These are phyloP conservation scores for Scheffersomyces ergatensis DNA, from an alignment of 805 yeast genomes.

Conservation along the genomic window DNA sequence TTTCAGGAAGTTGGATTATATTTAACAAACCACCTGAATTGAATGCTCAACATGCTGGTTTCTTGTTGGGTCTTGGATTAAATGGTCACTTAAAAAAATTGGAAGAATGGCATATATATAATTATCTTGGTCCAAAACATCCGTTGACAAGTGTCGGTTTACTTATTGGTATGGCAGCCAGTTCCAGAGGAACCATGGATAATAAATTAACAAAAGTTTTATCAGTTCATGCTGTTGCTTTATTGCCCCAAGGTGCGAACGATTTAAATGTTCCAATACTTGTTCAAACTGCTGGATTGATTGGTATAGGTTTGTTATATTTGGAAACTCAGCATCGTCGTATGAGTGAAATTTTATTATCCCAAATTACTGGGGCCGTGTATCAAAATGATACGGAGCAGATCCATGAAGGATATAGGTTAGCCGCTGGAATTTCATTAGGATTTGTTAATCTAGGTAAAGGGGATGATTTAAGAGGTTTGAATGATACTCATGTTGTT, in stretches of 20 bases:
- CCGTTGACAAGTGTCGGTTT: constrained; percentile 82
- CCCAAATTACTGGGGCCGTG: constrained; percentile 62
- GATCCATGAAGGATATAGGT: constrained; percentile 75
- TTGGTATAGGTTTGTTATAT: constrained; percentile 87
- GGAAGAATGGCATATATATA: constrained; percentile 96
- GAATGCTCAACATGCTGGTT: constrained; percentile 90
- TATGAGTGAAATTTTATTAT: constrained; percentile 75
- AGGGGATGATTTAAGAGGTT: constrained; percentile 58
- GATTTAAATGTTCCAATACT: constrained; percentile 79
- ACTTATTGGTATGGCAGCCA: constrained; percentile 89
- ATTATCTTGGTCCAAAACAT: constrained; percentile 87
- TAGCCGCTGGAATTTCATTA: constrained; percentile 84
- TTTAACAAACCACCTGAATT: constrained; percentile 73
- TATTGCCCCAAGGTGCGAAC: constrained; percentile 87
- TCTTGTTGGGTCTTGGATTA: constrained; percentile 85
- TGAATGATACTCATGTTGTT: constrained; percentile 62
- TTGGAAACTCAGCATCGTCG: constrained; percentile 75
- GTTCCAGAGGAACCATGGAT: constrained; percentile 80
- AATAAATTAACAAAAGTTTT: constrained; percentile 83
- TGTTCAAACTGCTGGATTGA: constrained; percentile 88
- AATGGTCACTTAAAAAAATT: constrained; percentile 80
- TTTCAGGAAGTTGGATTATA: constrained; percentile 88
- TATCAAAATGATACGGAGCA: constrained; percentile 52
- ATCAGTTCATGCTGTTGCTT: constrained; percentile 88
- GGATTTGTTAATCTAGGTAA: constrained; percentile 83